Evolutionary conservation across 495 filamentous ascomycete species (phyloP).

Genomic region (Podospora pseudocomata): DNA sequence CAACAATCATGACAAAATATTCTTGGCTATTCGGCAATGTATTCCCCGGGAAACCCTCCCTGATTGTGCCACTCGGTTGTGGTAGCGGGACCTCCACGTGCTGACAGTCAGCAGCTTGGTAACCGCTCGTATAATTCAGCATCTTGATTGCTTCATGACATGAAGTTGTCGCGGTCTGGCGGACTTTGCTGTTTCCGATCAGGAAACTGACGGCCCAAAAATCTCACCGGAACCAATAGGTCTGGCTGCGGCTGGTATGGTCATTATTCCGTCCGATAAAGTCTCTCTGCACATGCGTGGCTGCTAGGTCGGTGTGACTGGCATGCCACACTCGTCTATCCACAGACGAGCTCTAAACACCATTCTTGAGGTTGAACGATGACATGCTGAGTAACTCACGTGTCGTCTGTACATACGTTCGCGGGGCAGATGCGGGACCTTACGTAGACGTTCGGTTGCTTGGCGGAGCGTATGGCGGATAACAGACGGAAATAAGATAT

Average conservation of each 20-base stretch:
- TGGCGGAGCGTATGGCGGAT: neutral
- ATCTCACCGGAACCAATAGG: slow-evolving; percentile 1
- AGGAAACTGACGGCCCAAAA: neutral
- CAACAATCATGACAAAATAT: neutral
- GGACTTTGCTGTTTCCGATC: neutral
- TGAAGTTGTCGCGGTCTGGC: neutral
- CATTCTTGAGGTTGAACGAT: neutral
- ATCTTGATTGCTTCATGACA: slow-evolving; percentile 1
- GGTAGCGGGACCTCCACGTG: neutral
- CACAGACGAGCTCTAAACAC: neutral
- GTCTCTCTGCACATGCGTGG: neutral
- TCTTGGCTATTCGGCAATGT: neutral
- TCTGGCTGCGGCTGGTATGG: neutral
- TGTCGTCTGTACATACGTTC: neutral
- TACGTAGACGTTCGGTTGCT: slow-evolving; percentile 1
- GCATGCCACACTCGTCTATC: neutral
- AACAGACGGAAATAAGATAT: slow-evolving; percentile 8
- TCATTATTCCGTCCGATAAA: neutral
- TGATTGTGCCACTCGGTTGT: neutral
- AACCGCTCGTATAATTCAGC: neutral
- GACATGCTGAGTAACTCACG: slow-evolving; percentile 7
- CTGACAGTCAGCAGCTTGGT: neutral
- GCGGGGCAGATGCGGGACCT: slow-evolving; percentile 4
- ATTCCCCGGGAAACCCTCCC: neutral
- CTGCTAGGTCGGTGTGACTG: neutral